Percentiles rank a stretch among this genome's conserved stretches.
Evolutionary conservation across 257 asterid genomes (phyloP).

Genomic region (Gentiana macrophylla): DNA sequence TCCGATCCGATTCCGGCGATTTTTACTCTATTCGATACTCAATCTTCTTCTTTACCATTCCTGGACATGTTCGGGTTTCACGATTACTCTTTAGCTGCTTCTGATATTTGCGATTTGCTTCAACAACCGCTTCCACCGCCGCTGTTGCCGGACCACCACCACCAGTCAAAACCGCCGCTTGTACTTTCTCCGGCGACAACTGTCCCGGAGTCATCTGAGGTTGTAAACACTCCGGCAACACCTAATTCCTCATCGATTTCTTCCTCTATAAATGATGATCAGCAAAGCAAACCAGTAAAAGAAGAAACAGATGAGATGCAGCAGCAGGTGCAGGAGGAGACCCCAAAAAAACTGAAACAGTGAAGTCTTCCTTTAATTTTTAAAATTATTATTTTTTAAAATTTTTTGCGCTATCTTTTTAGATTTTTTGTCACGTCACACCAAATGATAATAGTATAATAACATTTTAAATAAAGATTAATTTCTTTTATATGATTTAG

Average conservation of each 20-base stretch:
- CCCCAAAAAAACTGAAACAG: too few relatives aligned
- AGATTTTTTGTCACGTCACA: too few relatives aligned
- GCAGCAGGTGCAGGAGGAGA: too few relatives aligned
- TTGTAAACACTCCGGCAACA: slow-evolving; percentile 37
- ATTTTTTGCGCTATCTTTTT: too few relatives aligned
- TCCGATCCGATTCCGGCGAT: slow-evolving; percentile 28
- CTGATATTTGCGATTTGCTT: slow-evolving; percentile 14
- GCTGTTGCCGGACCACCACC: background rate
- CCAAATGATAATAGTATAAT: too few relatives aligned
- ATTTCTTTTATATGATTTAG: too few relatives aligned
- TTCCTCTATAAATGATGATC: slow-evolving; percentile 18
- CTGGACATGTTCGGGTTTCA: slow-evolving; percentile 17
- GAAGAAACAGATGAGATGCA: too few relatives aligned
- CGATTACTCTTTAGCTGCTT: slow-evolving; percentile 6
- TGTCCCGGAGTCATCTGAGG: slow-evolving; percentile 8
- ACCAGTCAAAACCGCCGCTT: slow-evolving; percentile 7
- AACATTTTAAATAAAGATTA: too few relatives aligned
- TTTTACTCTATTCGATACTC: slow-evolving; percentile 15
- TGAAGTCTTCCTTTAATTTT: too few relatives aligned
- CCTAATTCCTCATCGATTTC: slow-evolving; percentile 67
- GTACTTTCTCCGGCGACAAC: slow-evolving; percentile 3
- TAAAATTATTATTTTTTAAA: too few relatives aligned
- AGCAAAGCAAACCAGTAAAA: too few relatives aligned
- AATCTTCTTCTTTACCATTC: slow-evolving; percentile 11
- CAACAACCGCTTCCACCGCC: slow-evolving; percentile 4